Evolutionary conservation across 345 rosid genomes (phyloP), one percentile per base, ranked within the genome.

Genomic region (Psidium friedrichsthalianum): DNA sequence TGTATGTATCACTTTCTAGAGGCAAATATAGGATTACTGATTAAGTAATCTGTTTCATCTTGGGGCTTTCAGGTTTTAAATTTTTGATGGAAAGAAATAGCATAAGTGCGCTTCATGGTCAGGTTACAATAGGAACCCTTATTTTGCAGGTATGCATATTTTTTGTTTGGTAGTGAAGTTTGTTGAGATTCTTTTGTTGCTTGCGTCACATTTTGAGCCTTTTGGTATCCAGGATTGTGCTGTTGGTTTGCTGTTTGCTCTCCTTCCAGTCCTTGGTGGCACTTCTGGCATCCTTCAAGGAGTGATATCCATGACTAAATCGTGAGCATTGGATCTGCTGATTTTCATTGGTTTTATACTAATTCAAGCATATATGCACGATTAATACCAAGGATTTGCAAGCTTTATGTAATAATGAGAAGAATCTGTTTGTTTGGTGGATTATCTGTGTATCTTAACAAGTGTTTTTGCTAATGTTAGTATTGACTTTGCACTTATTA

Each of bases 201-300:
- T 78, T 42, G 15, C 27, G 8, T 59, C 16, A 61, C 44, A 40
- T n/a, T 78, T 55, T 83, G 83, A 83, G 84, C 86, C 47, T 83
- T 52, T 25, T 40, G 78, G 53, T 85, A 51, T 82, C 18, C 90
- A 96, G 98, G 98, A 96, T 86, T 96, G 98, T 91, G 96, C 96
- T 56, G 98, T 94, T 85, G 98, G 98, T 47, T 93, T 96, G 94
- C 92, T 96, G 85, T 96, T 96, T 92, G 98, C 98, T 88, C 90
- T 96, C 88, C 98, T 96, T 78, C 98, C 98, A n/a, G 94, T 96
- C 88, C 96, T 94, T 86, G 98, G 98, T 87, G 98, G 98, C 81
- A 91, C 94, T 82, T 94, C 96, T 82, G 98, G 98, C 84, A 87
- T 94, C 87, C 95, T 96, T 88, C 96, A 94, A 89, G 98, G 98